Evolutionary conservation across 805 yeast species (phyloP), one percentile per base, ranked within the genome.

Genomic region (Pichia pseudocactophila): DNA sequence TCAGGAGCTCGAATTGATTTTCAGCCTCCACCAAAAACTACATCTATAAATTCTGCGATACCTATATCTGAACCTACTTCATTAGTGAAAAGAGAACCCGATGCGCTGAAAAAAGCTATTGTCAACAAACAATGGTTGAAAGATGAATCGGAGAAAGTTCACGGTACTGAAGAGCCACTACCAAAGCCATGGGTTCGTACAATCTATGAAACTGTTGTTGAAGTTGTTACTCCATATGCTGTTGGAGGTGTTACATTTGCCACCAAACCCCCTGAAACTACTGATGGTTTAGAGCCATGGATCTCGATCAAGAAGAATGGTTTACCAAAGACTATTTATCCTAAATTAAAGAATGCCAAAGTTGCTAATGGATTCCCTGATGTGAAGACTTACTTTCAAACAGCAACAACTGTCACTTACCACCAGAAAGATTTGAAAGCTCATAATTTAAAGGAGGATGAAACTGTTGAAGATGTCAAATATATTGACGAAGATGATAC

Each of bases 281-380:
- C 86, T 5, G 68, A 79, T 50, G 81, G 83, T 9, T 71, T 86
- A 49, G 78, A 77, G 45, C 87, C 86, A 8, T 87, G 96, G 96
- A 67, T 87, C 32, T 74, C 86, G 2, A 67, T 87, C 55, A 73
- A 86, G 45, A 78, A 80, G 48, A 76, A 80, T 47, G 96, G 96
- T 15, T 60, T 70, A 9, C 95, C 96, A 41, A 79, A 81, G 57
- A 86, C 95, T 0, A 75, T 87, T 38, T 69, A 65, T 33, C 96
- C 96, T 3, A 72, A 84, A 54, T 54, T 78, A 55, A 85, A 86
- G 51, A 77, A 80, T 50, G 95, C 95, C 10, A 64, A 62, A 40
- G 78, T 82, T 27, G 73, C 76, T 50, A 73, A 82, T 39, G 78
- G 74, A 6, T 66, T 69, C 13, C 96, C 96, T 12, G 78, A 77